These are phyloP conservation scores for Xerocomus minutiporus DNA, from an alignment of 1,284 basidiomycete genomes.

Conservation along the genomic window DNA sequence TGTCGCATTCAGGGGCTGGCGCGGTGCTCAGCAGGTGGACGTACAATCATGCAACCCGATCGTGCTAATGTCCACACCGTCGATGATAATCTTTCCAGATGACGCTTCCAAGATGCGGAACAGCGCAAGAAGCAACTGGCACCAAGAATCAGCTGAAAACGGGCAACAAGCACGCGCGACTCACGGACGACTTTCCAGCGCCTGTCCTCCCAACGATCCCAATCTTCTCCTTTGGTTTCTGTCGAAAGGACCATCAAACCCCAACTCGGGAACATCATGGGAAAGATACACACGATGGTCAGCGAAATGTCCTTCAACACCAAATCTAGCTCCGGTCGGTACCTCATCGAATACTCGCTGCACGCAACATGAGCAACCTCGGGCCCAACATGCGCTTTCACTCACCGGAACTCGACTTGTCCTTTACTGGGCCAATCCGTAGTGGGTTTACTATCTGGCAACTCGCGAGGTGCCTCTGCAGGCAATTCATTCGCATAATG, in stretches of 20 bases:
- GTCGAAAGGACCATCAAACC: not conserved
- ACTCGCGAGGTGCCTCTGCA: conserved; percentile 73
- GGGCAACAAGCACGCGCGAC: conserved; percentile 18
- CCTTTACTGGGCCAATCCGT: conserved; percentile 74
- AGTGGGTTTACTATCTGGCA: conserved; percentile 61
- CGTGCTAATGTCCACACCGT: conserved; percentile 78
- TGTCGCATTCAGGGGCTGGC: not conserved
- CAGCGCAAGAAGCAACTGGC: conserved; percentile 41
- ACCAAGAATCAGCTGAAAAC: not conserved
- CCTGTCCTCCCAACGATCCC: conserved; percentile 88
- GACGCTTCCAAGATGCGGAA: conserved; percentile 84
- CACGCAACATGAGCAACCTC: not conserved
- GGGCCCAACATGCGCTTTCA: not conserved
- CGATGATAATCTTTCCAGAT: conserved; percentile 76
- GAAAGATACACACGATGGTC: conserved; percentile 44
- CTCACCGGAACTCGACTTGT: conserved; percentile 69
- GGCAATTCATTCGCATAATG: conserved; percentile 65
- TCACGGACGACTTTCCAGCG: conserved; percentile 83
- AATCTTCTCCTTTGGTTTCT: conserved; percentile 77
- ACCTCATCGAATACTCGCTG: conserved; percentile 76
- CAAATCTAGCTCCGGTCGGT: conserved; percentile 76
- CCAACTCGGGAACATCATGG: too few relatives aligned
- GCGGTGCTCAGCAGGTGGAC: conserved; percentile 21
- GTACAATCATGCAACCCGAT: conserved; percentile 78
- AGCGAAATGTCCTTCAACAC: conserved; percentile 75